phyloP scores from a whole-genome alignment of 345 rosid genomes.

The Cardamine resedifolia region DNA sequence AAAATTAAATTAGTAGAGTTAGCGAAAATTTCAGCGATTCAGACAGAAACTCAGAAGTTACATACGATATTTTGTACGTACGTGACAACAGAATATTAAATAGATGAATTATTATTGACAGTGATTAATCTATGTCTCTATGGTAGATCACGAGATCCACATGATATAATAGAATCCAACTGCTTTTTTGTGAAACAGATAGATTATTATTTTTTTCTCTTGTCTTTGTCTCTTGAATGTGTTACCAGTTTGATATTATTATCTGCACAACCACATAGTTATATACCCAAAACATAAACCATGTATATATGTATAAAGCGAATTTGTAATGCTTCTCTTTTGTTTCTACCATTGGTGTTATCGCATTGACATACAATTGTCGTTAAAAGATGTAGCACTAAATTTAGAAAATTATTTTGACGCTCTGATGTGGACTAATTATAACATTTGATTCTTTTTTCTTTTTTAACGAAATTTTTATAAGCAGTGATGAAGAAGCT shows the following conservation, averaged over 20 bases:
- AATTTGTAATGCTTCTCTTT: slow-evolving; percentile 28
- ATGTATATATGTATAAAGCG: background rate
- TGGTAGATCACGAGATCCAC: slow-evolving; percentile 45
- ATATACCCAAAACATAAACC: slow-evolving; percentile 2
- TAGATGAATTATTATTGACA: slow-evolving; percentile 39
- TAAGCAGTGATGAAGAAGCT: slow-evolving; percentile 15
- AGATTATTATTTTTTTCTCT: background rate
- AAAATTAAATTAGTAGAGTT: slow-evolving; percentile 32
- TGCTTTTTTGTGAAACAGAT: slow-evolving; percentile 21
- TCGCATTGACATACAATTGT: slow-evolving; percentile 32
- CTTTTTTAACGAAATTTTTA: background rate
- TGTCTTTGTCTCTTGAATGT: background rate
- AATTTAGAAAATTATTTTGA: slow-evolving; percentile 32
- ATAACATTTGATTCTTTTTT: background rate
- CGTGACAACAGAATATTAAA: slow-evolving; percentile 34
- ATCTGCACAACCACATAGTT: background rate
- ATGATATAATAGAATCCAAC: slow-evolving; percentile 39
- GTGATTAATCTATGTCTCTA: slow-evolving; percentile 34
- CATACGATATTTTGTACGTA: slow-evolving; percentile 25
- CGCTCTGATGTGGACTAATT: slow-evolving; percentile 24
- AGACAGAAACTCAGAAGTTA: slow-evolving; percentile 30
- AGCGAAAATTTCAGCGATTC: slow-evolving; percentile 37
- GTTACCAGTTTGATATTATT: slow-evolving; percentile 1
- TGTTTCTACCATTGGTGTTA: slow-evolving; percentile 39
- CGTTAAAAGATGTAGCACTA: slow-evolving; percentile 37